Base-by-base conservation (phyloP, 441 rosid species). In the Bocquillonia castaneifolia region DNA sequence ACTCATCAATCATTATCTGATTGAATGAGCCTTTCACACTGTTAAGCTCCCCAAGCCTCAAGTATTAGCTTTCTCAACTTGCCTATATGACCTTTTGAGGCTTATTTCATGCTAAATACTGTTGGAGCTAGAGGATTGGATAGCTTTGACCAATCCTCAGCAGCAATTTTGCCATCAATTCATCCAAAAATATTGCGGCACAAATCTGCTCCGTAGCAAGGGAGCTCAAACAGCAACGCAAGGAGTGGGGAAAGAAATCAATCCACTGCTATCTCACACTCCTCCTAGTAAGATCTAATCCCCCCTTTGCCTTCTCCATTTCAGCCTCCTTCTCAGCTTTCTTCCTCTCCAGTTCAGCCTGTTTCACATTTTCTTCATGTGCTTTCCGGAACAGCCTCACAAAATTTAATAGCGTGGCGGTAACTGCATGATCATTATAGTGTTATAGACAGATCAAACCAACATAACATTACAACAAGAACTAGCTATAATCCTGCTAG, bases 341-440 rank as follows among this genome's bases (percentile, higher is more conserved):
- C 84, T 92, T 95, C 84, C 73, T 95, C 74, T 92, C 98, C 77
- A 86, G 56, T 80, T 95, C 99, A 12, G 83, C 93, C 82, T 89
- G 95, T 73, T 95, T 95, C 67, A 81, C 10, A 72, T 92, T 95
- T 78, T 95, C 99, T 71, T 95, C 98, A 56, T 90, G 97, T 60
- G 99, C 93, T 84, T 82, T 90, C 70, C 89, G 89, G 57, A 95
- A 95, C 81, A 92, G 69, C 77, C 83, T 85, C 83, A 85, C 86
- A 80, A 95, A 95, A 74, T 85, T 95, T 69, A 89, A 78, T 60
- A 95, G 90, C 29, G 98, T 95, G 10, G 93, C 81, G 58, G 80
- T 89, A 74, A 95, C 99, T 94, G 98, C 85, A 79, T 67, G 64
- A 67, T 65, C 60, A 71, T 66, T 70, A 63, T 51, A 67, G 63